Conservation (phyloP, 495 filamentous ascomycete genomes). For the Pyrenula massariospora region DNA sequence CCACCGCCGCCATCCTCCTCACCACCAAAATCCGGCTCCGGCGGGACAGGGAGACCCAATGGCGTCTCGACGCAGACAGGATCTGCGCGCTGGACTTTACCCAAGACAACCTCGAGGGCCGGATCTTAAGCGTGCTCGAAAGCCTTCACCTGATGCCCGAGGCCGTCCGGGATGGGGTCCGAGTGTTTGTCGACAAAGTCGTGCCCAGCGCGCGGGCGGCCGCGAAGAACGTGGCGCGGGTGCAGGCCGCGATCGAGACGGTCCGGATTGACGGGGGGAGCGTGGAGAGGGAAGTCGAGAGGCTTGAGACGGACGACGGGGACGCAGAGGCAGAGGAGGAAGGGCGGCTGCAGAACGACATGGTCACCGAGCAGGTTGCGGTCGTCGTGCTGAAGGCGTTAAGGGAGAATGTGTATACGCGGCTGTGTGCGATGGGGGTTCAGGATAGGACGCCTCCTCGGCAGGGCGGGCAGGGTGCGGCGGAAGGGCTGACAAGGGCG, state of each 20-base stretch:
- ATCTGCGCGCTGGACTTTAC: slow-evolving; percentile 49
- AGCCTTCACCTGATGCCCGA: slow-evolving; percentile 69
- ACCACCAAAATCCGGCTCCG: slow-evolving; percentile 94
- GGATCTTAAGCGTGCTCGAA: slow-evolving; percentile 69
- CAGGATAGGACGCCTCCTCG: slow-evolving; percentile 68
- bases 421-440: slow-evolving; percentile 70
- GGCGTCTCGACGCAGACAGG: slow-evolving; percentile 76
- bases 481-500: slow-evolving; percentile 43
- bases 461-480: slow-evolving; percentile 53
- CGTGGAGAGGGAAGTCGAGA: not conserved
- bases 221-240: slow-evolving; percentile 21
- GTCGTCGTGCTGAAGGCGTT: slow-evolving; percentile 67
- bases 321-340: slow-evolving; percentile 8
- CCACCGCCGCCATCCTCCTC: slow-evolving; percentile 69
- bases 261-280: slow-evolving; percentile 1
- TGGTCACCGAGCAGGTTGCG: slow-evolving; percentile 66
- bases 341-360: slow-evolving; percentile 4
- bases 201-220: slow-evolving; percentile 33
- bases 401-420: slow-evolving; percentile 59
- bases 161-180: slow-evolving; percentile 28
- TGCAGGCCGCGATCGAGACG: slow-evolving; percentile 23
- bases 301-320: not conserved
- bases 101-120: slow-evolving; percentile 38
- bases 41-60: slow-evolving; percentile 78
- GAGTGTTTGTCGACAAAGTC: slow-evolving; percentile 42